A percentile compares a stretch with the other conserved stretches of the same genome.
These are phyloP conservation scores for Phialocephala subalpina DNA, from an alignment of 2,329 filamentous ascomycete genomes.

Conservation along the genomic window DNA sequence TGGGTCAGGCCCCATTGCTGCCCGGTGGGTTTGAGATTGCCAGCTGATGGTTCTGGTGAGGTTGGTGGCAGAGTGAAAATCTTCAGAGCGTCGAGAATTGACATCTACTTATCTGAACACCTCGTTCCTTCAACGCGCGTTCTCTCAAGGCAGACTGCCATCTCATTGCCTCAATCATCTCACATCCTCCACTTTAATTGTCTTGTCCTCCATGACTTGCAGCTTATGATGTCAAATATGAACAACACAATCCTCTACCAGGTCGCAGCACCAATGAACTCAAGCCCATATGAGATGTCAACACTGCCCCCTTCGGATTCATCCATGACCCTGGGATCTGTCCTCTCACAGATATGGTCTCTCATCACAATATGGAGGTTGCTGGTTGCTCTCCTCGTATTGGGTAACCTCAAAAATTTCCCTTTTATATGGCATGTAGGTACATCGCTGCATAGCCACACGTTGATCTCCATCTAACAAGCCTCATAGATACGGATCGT, in stretches of 20 bases:
- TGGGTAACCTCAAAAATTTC: slow-evolving; percentile 65
- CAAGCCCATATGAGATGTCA: slow-evolving; percentile 8
- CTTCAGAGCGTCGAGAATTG: background rate
- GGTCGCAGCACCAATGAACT: slow-evolving; percentile 12
- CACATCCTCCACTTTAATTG: slow-evolving; percentile 18
- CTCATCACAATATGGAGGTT: slow-evolving; percentile 44
- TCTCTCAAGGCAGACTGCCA: background rate
- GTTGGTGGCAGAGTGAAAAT: slow-evolving; percentile 13
- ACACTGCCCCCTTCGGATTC: background rate
- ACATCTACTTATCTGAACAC: slow-evolving; percentile 13
- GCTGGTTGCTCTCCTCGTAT: slow-evolving; percentile 49
- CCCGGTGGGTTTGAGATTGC: background rate
- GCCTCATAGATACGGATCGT: slow-evolving; percentile 43
- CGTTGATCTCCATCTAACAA: slow-evolving; percentile 14
- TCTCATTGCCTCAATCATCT: background rate
- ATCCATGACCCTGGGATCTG: slow-evolving; percentile 3
- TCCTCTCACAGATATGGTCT: slow-evolving; percentile 35
- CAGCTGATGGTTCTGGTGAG: slow-evolving; percentile 10
- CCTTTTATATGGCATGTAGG: slow-evolving; percentile 69
- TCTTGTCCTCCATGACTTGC: background rate
- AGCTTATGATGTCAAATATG: slow-evolving; percentile 15
- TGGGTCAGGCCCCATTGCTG: background rate
- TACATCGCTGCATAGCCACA: slow-evolving; percentile 28
- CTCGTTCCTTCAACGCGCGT: slow-evolving; percentile 8
- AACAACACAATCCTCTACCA: slow-evolving; percentile 20